Evolutionary conservation across 2,329 filamentous ascomycete genomes (phyloP).

Genomic region (Magnaporthiopsis rhizophila): DNA sequence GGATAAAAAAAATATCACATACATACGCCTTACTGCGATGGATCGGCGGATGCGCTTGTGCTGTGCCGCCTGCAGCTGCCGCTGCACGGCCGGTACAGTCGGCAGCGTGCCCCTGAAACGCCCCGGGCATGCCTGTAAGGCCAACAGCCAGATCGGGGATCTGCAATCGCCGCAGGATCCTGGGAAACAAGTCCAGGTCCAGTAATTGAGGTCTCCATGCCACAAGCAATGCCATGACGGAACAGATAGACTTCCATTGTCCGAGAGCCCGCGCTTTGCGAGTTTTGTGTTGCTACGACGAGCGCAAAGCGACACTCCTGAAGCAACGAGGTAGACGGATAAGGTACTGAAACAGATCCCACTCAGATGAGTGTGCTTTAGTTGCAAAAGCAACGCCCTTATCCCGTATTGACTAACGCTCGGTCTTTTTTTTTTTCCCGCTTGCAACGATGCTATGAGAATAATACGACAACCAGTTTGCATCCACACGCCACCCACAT

Average conservation of each 20-base stretch:
- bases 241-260: neutral
- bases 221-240: neutral
- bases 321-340: neutral
- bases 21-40: neutral
- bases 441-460: neutral
- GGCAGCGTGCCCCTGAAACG: neutral
- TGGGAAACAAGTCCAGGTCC: neutral
- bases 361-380: neutral
- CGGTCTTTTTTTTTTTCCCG: neutral
- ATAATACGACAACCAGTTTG: neutral
- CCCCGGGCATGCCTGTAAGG: neutral
- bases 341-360: neutral
- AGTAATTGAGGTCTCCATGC: no score
- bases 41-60: neutral
- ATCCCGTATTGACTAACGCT: neutral
- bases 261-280: neutral
- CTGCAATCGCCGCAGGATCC: neutral
- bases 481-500: neutral
- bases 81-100: neutral
- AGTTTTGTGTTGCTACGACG: neutral
- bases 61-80: neutral
- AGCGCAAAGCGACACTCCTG: neutral
- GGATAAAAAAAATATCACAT: no score
- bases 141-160: neutral
- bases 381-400: neutral